Conservation (phyloP, 176 grass and related monocot genomes). For the Zizania latifolia region DNA sequence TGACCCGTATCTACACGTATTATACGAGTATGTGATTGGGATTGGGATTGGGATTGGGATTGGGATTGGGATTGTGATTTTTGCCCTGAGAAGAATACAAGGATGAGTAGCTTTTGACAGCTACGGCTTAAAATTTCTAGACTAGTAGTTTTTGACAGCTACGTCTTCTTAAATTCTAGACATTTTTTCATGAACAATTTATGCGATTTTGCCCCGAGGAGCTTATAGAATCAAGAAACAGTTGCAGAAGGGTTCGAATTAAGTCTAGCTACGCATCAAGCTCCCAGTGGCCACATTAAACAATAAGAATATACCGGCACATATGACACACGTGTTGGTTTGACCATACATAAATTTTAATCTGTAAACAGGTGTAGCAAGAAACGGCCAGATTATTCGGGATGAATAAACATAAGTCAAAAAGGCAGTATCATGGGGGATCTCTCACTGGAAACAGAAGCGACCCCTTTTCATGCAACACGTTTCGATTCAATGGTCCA, state of each 20-base stretch:
- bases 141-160: neutral
- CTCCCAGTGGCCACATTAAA: neutral
- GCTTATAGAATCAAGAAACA: neutral
- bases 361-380: neutral
- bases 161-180: neutral
- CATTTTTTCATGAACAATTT: neutral
- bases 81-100: neutral
- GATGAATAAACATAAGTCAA: slow-evolving; percentile 34
- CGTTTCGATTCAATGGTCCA: slow-evolving; percentile 27
- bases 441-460: neutral
- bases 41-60: neutral
- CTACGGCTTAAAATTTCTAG: neutral
- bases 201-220: neutral
- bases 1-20: neutral
- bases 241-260: neutral
- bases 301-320: neutral
- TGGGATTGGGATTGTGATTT: neutral
- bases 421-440: slow-evolving; percentile 37
- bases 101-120: neutral
- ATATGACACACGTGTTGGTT: slow-evolving; percentile 6
- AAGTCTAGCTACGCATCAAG: neutral
- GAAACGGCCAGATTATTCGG: neutral
- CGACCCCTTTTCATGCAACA: slow-evolving; percentile 16
- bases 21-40: neutral
- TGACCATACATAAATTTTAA: neutral